Conservation (phyloP, 2,329 filamentous ascomycete genomes). For the Colletotrichum somersetense region DNA sequence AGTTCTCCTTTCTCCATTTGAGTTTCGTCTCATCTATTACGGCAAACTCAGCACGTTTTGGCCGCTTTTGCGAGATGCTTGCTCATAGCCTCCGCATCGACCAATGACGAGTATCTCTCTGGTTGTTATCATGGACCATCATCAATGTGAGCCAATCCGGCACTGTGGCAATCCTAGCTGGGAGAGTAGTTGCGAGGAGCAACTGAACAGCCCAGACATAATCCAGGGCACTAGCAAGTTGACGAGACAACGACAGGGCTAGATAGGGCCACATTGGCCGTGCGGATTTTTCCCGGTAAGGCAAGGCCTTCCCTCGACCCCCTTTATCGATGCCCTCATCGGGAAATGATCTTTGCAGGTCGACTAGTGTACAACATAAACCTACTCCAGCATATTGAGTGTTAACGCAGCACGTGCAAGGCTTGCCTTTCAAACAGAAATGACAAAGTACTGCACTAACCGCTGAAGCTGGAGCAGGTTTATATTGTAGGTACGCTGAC, state of each 20-base stretch:
- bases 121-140: neutral
- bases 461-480: no score
- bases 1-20: constrained; percentile 12
- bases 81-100: neutral
- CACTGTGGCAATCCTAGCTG: neutral
- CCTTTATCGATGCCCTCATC: constrained; percentile 11
- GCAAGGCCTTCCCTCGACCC: constrained; percentile 17
- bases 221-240: constrained; percentile 8
- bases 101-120: neutral
- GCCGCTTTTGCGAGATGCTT: neutral
- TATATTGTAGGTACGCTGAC: neutral
- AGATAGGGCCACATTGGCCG: constrained; percentile 1
- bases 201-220: neutral
- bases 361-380: neutral
- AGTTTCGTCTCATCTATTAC: constrained; percentile 24
- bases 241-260: constrained; percentile 30
- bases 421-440: no score
- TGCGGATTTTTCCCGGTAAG: constrained; percentile 21
- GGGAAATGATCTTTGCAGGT: constrained; percentile 28
- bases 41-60: constrained; percentile 30
- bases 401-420: no score
- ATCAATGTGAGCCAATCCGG: neutral
- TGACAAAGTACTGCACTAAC: no score
- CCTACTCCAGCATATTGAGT: no score
- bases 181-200: neutral